Evolutionary conservation across 495 filamentous ascomycete genomes (phyloP).

Genomic region (Neurospora discreta): DNA sequence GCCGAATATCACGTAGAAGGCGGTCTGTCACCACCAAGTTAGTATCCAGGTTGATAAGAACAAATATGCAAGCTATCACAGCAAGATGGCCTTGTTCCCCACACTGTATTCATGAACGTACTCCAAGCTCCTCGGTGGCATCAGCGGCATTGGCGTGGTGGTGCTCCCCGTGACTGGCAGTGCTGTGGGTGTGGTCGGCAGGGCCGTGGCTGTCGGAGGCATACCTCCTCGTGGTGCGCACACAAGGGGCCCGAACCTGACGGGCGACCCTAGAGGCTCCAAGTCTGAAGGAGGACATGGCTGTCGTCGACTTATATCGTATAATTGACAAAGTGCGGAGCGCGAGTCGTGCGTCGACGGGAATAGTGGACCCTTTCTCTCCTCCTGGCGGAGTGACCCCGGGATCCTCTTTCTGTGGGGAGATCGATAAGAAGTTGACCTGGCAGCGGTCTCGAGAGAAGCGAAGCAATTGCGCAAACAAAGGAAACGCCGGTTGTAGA

Average conservation of each 20-base stretch:
- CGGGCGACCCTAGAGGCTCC: constrained; percentile 27
- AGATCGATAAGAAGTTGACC: background rate
- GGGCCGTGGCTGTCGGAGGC: constrained; percentile 29
- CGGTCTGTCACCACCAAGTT: constrained; percentile 16
- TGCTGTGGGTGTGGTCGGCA: constrained; percentile 16
- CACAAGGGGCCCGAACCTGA: constrained; percentile 18
- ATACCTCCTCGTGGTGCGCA: constrained; percentile 29
- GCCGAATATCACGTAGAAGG: constrained; percentile 28
- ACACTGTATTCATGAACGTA: constrained; percentile 16
- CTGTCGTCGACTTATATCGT: constrained; percentile 11
- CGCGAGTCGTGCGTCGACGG: constrained; percentile 4
- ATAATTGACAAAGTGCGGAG: constrained; percentile 5
- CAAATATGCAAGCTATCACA: background rate
- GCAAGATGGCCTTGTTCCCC: background rate
- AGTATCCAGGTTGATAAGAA: constrained; percentile 1
- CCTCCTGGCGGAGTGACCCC: background rate
- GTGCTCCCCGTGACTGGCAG: constrained; percentile 16
- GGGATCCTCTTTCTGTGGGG: background rate
- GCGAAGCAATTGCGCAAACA: background rate
- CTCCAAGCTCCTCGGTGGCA: constrained; percentile 30
- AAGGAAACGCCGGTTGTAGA: background rate
- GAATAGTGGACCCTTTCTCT: background rate
- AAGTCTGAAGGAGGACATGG: constrained; percentile 37
- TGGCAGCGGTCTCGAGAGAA: background rate
- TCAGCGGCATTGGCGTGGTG: constrained; percentile 22